These are phyloP conservation scores for Coffea eugenioides DNA, from an alignment of 257 asterid species.

Conservation along the genomic window DNA sequence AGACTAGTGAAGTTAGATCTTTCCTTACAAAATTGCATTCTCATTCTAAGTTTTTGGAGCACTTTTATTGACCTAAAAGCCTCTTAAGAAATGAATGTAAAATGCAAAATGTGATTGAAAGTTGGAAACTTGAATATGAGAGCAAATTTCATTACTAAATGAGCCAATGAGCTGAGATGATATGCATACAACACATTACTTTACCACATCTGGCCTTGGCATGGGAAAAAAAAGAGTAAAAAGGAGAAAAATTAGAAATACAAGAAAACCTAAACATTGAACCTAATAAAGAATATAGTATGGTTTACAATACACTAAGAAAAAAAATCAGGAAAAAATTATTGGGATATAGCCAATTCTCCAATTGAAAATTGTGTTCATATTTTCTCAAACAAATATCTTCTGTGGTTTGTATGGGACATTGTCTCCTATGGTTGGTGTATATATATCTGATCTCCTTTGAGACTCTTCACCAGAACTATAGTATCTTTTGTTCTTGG, in stretches of 20 bases:
- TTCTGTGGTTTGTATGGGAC: constrained; percentile 16
- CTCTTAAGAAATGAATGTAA: not conserved
- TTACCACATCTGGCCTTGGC: constrained; percentile 5
- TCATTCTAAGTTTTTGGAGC: not conserved
- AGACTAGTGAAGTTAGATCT: too few species aligned
- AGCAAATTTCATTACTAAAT: constrained; percentile 4
- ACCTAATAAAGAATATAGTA: constrained; percentile 50
- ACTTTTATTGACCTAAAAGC: not conserved
- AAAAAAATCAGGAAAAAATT: constrained; percentile 3
- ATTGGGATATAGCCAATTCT: constrained; percentile 28
- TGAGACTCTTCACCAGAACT: constrained; percentile 13
- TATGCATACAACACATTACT: constrained; percentile 16
- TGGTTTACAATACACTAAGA: not conserved
- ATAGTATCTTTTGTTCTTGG: not conserved
- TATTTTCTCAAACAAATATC: constrained; percentile 17
- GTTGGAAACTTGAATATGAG: not conserved
- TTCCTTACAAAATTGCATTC: too few species aligned
- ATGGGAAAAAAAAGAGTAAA: not conserved
- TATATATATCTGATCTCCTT: constrained; percentile 32
- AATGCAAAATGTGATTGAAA: too few species aligned
- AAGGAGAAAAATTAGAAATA: not conserved
- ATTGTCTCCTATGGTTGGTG: constrained; percentile 33
- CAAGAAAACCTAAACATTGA: constrained; percentile 7
- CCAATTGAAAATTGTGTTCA: constrained; percentile 21
- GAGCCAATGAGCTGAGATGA: constrained; percentile 8